A percentile compares a stretch with the other conserved stretches of the same genome.
Evolutionary conservation across 2,329 filamentous ascomycete genomes (phyloP).

Genomic region (Colletotrichum tofieldiae): DNA sequence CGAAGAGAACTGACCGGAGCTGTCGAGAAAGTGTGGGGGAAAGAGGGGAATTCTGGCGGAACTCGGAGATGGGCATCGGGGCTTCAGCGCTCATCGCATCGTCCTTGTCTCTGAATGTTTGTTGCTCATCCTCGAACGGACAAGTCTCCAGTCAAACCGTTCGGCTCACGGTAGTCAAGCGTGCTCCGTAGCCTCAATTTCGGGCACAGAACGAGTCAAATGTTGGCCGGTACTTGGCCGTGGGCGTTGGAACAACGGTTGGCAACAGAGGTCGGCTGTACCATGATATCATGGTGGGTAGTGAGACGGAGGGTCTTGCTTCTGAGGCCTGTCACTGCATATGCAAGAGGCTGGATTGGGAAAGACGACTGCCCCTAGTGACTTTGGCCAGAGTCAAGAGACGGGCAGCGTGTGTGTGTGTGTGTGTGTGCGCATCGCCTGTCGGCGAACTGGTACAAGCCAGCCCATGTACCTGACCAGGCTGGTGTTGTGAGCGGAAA

Average conservation of each 20-base stretch:
- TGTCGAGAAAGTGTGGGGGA: slow-evolving; percentile 37
- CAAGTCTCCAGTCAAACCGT: slow-evolving; percentile 16
- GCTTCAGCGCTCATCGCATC: slow-evolving; percentile 5
- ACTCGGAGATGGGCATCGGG: slow-evolving; percentile 27
- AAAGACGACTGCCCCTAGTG: slow-evolving; percentile 29
- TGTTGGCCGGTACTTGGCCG: slow-evolving; percentile 38
- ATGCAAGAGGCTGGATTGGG: slow-evolving; percentile 40
- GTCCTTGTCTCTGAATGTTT: slow-evolving; percentile 17
- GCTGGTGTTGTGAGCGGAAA: slow-evolving; percentile 31
- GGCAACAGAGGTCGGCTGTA: slow-evolving; percentile 27
- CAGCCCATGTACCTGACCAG: slow-evolving; percentile 15
- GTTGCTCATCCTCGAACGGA: not conserved
- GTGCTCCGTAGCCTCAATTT: slow-evolving; percentile 18
- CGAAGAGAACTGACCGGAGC: slow-evolving; percentile 20
- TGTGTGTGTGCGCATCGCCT: slow-evolving; percentile 5
- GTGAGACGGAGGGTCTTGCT: slow-evolving; percentile 27
- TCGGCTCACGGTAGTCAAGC: slow-evolving; percentile 20
- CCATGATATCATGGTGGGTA: slow-evolving; percentile 43
- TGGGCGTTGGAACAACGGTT: slow-evolving; percentile 21
- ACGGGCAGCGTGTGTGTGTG: slow-evolving; percentile 9
- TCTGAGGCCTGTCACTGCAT: slow-evolving; percentile 38
- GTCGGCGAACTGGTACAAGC: slow-evolving; percentile 9
- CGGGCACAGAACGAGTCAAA: slow-evolving; percentile 32
- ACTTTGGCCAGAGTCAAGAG: slow-evolving; percentile 15
- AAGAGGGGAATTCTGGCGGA: slow-evolving; percentile 26